Evolutionary conservation across 176 grass and related monocot genomes (phyloP), one percentile per base, ranked within the genome.

Genomic region (Bothriochloa decipiens): DNA sequence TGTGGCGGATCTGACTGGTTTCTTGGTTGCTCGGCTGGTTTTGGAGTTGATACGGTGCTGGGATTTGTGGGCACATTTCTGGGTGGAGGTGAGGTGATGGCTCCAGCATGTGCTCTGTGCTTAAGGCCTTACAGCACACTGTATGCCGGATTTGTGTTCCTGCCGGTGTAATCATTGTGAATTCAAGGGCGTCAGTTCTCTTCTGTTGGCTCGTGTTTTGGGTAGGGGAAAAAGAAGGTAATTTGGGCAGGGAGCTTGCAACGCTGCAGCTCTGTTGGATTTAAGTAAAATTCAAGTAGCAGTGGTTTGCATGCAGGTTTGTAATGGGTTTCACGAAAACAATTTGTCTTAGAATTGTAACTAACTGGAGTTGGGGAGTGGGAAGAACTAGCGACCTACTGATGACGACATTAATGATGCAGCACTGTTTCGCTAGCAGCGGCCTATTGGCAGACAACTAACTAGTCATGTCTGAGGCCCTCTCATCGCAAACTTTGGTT

Each of bases 51-150:
- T 79, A 41, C 25, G 68, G 17, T 20, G 68, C 68, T 18, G 67
- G 22, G 68, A 90, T 83, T 78, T 78, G 74, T 32, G 47, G 58
- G 61, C 68, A 74, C 88, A 90, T 90, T 90, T 81, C 45, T 81
- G 82, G 71, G 64, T 39, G 65, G 52, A 52, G 61, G 72, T 77
- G 77, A 25, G 87, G 49, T 42, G 65, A 33, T 32, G 45, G 65
- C 49, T 47, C 46, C 73, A 32, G 57, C 23, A 55, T 22, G 45
- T 3, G 45, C 32, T 68, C 14, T 72, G 55, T 65, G 66, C 61
- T 10, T 10, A 55, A 86, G 70, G 35, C 43, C 45, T 69, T 78
- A 52, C 37, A 85, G 15, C 83, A 47, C 39, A 15, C 2, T 18
- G 10, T 17, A 33, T 78, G 6, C 25, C 7, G 61, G 62, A 18